A percentile compares a stretch with the other conserved stretches of the same genome.
Evolutionary conservation across 108 stramenopile genomes (phyloP).

Genomic region (Epipyxis sp.): DNA sequence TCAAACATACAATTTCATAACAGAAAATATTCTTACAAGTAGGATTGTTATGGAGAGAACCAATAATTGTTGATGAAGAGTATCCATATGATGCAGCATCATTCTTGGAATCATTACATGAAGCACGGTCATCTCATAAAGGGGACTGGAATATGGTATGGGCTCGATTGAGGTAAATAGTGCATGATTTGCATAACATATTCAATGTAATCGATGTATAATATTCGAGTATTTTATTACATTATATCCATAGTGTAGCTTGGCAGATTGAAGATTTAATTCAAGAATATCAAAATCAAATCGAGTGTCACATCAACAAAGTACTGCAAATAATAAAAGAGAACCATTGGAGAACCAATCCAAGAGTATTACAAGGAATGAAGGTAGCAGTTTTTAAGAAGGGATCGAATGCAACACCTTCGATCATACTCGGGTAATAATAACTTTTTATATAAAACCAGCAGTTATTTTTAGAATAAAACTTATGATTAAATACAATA

Average conservation of each 20-base stretch:
- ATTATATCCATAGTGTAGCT: not conserved
- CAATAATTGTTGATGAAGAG: not conserved
- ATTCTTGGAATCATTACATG: constrained; percentile 30
- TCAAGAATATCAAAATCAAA: constrained; percentile 7
- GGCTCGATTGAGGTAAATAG: constrained; percentile 17
- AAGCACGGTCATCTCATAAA: not conserved
- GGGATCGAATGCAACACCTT: not conserved
- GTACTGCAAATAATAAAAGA: not conserved
- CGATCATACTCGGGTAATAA: not conserved
- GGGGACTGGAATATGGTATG: constrained; percentile 25
- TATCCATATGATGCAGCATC: constrained; percentile 25
- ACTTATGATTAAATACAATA: too few species aligned
- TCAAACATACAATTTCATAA: too few species aligned
- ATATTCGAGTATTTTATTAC: not conserved
- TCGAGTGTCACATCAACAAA: constrained; percentile 9
- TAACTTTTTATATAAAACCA: too few species aligned
- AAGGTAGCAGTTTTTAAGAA: constrained; percentile 15
- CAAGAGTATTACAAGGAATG: constrained; percentile 16
- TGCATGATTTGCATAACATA: not conserved
- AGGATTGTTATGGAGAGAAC: not conserved
- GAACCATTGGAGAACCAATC: constrained; percentile 31
- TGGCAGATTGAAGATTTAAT: constrained; percentile 31
- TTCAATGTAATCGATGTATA: not conserved
- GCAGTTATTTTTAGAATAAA: too few species aligned
- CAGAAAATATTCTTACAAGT: not conserved